Evolutionary conservation across 306 rosid genomes (phyloP), one percentile per base, ranked within the genome.

Genomic region (Bauhinia variegata): DNA sequence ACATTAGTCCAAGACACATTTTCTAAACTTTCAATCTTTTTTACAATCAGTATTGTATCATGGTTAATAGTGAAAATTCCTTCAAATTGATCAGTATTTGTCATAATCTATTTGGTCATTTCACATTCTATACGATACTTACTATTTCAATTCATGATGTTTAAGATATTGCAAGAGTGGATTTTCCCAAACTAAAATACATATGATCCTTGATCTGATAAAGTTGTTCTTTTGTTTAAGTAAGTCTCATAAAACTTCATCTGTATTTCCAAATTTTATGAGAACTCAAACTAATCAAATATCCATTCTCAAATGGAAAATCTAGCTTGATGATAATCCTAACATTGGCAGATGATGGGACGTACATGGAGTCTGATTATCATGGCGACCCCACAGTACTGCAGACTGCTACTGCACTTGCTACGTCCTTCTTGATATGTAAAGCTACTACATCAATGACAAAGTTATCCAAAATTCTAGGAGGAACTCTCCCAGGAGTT

Each of bases 391-490:
- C 78, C 52, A 71, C 81, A 0, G 84, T 87, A 50, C 71, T 82
- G 42, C 87, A 75, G 62, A 72, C 72, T 7, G 85, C 81, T 41
- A 79, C 84, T 3, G 85, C 95, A 36, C 58, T 87, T 59, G 78
- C 89, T 47, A 52, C 75, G 55, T 83, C 91, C 17, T 87, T 85
- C 63, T 7, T 77, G 11, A 78, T 85, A 73, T 87, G 96, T 67
- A 82, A 69, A 69, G 80, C 74, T 51, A 82, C 81, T 1, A 28
- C 80, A 54, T 72, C 12, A 68, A 59, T 87, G 7, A 65, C 85
- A 55, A 74, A 54, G 43, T 9, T 68, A 43, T 75, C 54, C 34
- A 86, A 86, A 63, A 74, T 87, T 41, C 81, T 60, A 80, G 91
- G 96, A 55, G 89, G 83, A 33, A 82, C 17, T 42, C 82, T 90